Conservation (phyloP, 2,329 filamentous ascomycete species). For the Ophiostoma sp. region DNA sequence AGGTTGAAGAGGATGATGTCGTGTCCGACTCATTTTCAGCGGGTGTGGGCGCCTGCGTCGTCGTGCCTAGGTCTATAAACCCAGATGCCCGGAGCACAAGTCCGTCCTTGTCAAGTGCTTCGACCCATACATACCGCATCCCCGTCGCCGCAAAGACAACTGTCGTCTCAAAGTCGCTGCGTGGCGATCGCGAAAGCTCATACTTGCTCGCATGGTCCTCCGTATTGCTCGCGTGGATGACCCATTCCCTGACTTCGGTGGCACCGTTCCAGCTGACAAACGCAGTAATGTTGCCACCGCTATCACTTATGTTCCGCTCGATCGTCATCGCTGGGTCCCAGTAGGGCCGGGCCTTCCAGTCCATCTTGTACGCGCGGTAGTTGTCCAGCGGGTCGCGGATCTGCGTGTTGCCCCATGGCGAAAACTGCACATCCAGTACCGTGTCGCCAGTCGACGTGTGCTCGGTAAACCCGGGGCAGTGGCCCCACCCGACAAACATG, state of each 20-base stretch:
- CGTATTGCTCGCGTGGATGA: not conserved
- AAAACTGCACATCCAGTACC: slow-evolving; percentile 47
- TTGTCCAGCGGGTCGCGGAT: slow-evolving; percentile 36
- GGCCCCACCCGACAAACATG: slow-evolving; percentile 53
- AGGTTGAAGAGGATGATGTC: not conserved
- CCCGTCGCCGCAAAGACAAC: not conserved
- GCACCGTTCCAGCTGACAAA: slow-evolving; percentile 41
- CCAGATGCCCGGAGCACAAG: slow-evolving; percentile 9
- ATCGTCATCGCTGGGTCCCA: slow-evolving; percentile 33
- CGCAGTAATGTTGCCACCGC: not conserved
- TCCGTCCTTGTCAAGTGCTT: slow-evolving; percentile 20
- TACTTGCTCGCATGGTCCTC: not conserved
- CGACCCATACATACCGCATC: slow-evolving; percentile 18
- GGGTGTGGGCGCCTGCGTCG: not conserved
- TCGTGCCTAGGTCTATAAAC: not conserved
- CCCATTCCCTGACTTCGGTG: slow-evolving; percentile 33
- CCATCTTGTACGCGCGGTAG: slow-evolving; percentile 50
- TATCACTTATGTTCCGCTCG: slow-evolving; percentile 9
- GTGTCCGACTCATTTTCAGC: not conserved
- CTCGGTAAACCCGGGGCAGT: slow-evolving; percentile 43
- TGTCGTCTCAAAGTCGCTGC: slow-evolving; percentile 14
- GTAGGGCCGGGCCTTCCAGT: slow-evolving; percentile 45
- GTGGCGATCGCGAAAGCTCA: not conserved
- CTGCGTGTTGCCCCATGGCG: slow-evolving; percentile 16
- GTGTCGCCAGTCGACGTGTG: slow-evolving; percentile 43